A percentile compares a stretch with the other conserved stretches of the same genome.
Evolutionary conservation across 2,329 filamentous ascomycete species (phyloP).

Genomic region (Aspergillus ustus): DNA sequence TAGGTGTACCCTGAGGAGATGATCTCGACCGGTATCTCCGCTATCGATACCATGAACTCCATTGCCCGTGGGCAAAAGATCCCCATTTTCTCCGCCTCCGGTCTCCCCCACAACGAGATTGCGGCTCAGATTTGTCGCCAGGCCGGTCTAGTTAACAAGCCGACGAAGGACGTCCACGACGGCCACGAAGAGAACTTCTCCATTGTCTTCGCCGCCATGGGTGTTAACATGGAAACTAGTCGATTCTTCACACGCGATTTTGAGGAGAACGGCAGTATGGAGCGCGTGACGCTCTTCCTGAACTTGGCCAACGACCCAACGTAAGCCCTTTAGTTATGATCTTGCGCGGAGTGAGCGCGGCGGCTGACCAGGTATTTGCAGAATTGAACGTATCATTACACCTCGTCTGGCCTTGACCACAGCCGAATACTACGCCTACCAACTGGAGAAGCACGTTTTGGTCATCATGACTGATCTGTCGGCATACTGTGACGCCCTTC

Average conservation of each 20-base stretch:
- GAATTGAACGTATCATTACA: conserved; percentile 99
- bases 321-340: conserved; percentile 58
- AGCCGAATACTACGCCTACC: conserved; percentile 99
- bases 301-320: conserved; percentile 99
- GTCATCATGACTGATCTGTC: conserved; percentile 98
- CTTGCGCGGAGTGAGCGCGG: not conserved
- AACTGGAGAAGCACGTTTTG: conserved; percentile 98
- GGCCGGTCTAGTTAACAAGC: conserved; percentile 87
- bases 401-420: conserved; percentile 97
- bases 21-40: conserved; percentile 99
- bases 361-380: conserved; percentile 43
- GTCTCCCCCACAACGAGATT: conserved; percentile 99
- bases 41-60: conserved; percentile 97
- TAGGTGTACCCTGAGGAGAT: conserved; percentile 99
- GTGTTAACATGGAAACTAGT: conserved; percentile 98
- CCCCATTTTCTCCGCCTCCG: conserved; percentile 96
- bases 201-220: conserved; percentile 99
- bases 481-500: conserved; percentile 97
- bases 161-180: conserved; percentile 94
- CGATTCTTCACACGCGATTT: conserved; percentile 99
- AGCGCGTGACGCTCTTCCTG: conserved; percentile 95
- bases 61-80: conserved; percentile 99
- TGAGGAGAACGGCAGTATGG: conserved; percentile 98
- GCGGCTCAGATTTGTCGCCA: conserved; percentile 98
- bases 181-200: conserved; percentile 99